A percentile compares a stretch with the other conserved stretches of the same genome.
Conservation (phyloP, 1,284 basidiomycete species). For the Nidula niveotomentosa region DNA sequence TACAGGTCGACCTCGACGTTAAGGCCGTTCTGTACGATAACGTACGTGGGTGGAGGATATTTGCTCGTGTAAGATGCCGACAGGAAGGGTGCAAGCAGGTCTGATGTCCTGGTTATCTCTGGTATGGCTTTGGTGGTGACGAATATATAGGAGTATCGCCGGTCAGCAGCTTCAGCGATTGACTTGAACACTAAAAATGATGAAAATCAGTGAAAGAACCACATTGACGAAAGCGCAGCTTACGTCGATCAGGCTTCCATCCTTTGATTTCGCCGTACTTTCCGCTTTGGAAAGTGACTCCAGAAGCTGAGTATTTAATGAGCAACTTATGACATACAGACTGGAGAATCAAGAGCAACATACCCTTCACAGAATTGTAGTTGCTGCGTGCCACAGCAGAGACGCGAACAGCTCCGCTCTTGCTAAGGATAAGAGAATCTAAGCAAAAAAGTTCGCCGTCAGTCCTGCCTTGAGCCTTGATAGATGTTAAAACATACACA, state of each 20-base stretch:
- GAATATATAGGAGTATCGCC: constrained; percentile 64
- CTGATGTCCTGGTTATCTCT: constrained; percentile 58
- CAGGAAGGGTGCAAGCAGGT: constrained; percentile 60
- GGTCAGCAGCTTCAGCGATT: constrained; percentile 58
- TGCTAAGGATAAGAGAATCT: constrained; percentile 63
- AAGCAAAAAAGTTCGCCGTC: too few relatives aligned
- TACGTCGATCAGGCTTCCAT: constrained; percentile 66
- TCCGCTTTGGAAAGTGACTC: constrained; percentile 55
- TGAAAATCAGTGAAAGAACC: neutral
- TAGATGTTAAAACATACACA: constrained; percentile 33
- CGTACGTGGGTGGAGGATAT: constrained; percentile 58
- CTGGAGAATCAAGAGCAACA: constrained; percentile 4
- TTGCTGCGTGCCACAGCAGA: constrained; percentile 78
- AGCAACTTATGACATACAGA: too few relatives aligned
- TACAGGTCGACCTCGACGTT: constrained; percentile 73
- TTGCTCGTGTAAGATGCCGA: constrained; percentile 44
- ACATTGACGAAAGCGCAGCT: constrained; percentile 12
- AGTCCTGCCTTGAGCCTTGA: too few relatives aligned
- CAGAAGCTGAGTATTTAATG: constrained; percentile 11
- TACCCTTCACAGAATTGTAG: constrained; percentile 56
- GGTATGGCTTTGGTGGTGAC: constrained; percentile 76
- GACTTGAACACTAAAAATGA: constrained; percentile 46
- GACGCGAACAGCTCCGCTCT: constrained; percentile 61
- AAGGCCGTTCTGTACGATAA: constrained; percentile 78
- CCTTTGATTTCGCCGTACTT: constrained; percentile 57